Evolutionary conservation across 768 basidiomycete species (phyloP).

Genomic region (button mushroom (Agaricus bisporus)): DNA sequence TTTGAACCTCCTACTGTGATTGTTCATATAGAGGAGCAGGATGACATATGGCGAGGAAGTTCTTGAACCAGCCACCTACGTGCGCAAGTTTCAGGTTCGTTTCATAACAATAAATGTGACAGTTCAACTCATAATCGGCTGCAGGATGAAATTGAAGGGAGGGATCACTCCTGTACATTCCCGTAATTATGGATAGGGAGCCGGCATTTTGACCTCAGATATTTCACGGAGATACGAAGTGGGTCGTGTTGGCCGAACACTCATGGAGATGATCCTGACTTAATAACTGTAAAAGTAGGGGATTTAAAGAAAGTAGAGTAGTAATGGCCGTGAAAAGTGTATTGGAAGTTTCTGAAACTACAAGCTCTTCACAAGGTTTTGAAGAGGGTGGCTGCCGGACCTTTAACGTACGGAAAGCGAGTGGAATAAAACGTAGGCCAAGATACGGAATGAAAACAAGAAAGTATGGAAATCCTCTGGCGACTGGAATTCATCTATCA

Average conservation of each 20-base stretch:
- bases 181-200: constrained; percentile 76
- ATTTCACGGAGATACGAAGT: constrained; percentile 61
- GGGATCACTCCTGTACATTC: constrained; percentile 67
- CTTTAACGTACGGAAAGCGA: no score
- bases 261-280: constrained; percentile 85
- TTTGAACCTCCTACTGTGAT: constrained; percentile 84
- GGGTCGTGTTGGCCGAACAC: constrained; percentile 88
- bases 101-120: neutral
- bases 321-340: constrained; percentile 84
- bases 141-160: constrained; percentile 59
- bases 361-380: no score
- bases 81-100: constrained; percentile 35
- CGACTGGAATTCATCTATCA: no score
- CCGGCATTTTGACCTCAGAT: constrained; percentile 75
- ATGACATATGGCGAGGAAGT: constrained; percentile 80
- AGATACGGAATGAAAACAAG: no score
- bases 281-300: constrained; percentile 52
- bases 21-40: constrained; percentile 43
- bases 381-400: no score
- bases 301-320: constrained; percentile 89
- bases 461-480: no score
- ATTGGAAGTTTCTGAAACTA: constrained; percentile 32
- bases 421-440: no score
- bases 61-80: constrained; percentile 81
- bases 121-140: neutral